phyloP scores from a whole-genome alignment of 148 eudicot species.

The Gaultheria prostrata region DNA sequence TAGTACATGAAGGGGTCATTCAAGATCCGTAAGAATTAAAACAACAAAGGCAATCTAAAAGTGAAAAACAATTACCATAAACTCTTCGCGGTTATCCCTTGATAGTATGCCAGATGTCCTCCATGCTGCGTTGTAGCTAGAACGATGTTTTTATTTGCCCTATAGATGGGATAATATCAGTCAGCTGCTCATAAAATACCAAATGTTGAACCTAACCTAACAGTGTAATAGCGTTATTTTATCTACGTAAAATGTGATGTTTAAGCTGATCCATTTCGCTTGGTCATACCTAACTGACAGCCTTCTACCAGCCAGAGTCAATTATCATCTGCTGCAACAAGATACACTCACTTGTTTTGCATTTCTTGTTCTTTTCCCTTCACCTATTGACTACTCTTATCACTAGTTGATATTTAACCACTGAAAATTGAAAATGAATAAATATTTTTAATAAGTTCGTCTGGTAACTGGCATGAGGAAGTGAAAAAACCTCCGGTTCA shows the following conservation, averaged over 20 bases:
- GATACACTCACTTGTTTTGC: background rate
- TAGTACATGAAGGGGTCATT: background rate
- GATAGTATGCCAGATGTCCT: constrained; percentile 89
- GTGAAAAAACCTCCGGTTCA: background rate
- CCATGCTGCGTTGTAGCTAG: constrained; percentile 85
- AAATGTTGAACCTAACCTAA: background rate
- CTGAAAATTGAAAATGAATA: background rate
- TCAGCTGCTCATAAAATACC: constrained; percentile 10
- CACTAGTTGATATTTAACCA: background rate
- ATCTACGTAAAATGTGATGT: background rate
- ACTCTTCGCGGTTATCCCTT: constrained; percentile 77
- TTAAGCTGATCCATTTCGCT: background rate
- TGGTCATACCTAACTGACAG: constrained; percentile 3
- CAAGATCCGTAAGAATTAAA: background rate
- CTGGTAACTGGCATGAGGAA: background rate
- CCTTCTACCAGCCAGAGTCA: background rate
- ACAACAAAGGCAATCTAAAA: background rate
- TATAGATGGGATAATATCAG: constrained; percentile 25
- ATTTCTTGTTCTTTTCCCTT: background rate
- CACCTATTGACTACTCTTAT: background rate
- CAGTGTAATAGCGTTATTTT: background rate
- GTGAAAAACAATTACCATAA: constrained; percentile 51
- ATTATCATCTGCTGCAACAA: background rate
- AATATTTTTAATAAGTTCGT: background rate
- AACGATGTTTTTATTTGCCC: constrained; percentile 75